Conservation (phyloP, 2,329 filamentous ascomycete genomes). For the Dendrostoma leiphaemia region DNA sequence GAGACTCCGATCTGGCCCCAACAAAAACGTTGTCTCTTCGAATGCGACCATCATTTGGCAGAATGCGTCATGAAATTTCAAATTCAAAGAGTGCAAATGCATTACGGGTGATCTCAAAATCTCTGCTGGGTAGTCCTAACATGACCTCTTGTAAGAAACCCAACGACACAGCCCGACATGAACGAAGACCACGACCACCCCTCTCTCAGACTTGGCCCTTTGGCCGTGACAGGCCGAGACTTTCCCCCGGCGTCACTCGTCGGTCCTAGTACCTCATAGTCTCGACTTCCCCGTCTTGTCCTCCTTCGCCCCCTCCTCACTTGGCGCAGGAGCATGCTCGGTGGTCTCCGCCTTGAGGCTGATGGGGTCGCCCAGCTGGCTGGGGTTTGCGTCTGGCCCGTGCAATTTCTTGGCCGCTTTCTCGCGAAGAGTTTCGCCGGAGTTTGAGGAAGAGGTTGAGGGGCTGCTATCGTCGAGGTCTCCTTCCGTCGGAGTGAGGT, state of each 20-base stretch:
- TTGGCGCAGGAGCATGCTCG: conserved; percentile 12
- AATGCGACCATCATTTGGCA: too few relatives aligned
- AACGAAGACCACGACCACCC: conserved; percentile 8
- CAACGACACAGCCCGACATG: conserved; percentile 7
- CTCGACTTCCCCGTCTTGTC: background rate
- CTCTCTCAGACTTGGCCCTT: background rate
- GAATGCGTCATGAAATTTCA: too few relatives aligned
- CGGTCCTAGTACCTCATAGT: conserved; percentile 3
- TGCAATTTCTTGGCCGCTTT: conserved; percentile 16
- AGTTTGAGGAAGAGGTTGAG: background rate
- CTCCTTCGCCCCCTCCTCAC: conserved; percentile 6
- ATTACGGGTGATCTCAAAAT: background rate
- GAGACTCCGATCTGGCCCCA: too few relatives aligned
- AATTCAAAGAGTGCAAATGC: too few relatives aligned
- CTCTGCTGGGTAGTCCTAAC: conserved; percentile 9
- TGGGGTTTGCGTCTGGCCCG: conserved; percentile 15
- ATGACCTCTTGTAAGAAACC: conserved; percentile 12
- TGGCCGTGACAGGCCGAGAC: background rate
- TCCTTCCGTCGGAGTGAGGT: too few relatives aligned
- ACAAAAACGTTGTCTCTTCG: too few relatives aligned
- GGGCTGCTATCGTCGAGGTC: too few relatives aligned
- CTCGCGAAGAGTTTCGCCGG: conserved; percentile 11
- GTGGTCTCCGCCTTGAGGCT: conserved; percentile 17
- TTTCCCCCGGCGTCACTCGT: background rate
- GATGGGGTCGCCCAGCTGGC: conserved; percentile 16